Evolutionary conservation across 306 rosid genomes (phyloP), one percentile per base, ranked within the genome.

Genomic region (Prunus fruticosa): DNA sequence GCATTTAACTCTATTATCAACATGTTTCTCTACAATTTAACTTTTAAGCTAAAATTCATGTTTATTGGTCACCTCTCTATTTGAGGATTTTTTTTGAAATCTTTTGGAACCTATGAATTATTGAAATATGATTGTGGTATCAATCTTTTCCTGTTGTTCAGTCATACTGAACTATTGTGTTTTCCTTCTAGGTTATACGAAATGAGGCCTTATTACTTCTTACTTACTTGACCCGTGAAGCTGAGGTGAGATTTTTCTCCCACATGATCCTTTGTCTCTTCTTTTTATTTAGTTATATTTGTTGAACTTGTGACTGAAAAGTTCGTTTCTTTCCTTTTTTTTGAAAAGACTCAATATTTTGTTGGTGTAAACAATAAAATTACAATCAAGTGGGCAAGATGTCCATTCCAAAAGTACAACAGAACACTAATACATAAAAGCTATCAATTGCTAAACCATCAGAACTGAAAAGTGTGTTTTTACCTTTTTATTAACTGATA

Each of bases 151-250:
- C 51, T 11, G 41, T 22, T 71, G 7, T 3, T 6, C 46, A 14
- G 11, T 45, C 63, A 38, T 67, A 41, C 45, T 49, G 43, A 49
- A 16, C 73, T 13, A 0, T 77, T 64, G 56, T 57, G 23, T 28
- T 47, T 78, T 53, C 78, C 57, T 79, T 79, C 23, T 78, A 93
- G 98, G 98, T 93, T 71, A 93, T 93, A 83, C 88, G 97, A 63
- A 93, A 93, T 46, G 98, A 93, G 89, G 98, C 98, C 61, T 79
- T 93, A 63, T 76, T 93, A 83, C 91, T 93, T 79, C 98, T 93
- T 66, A 91, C 96, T 57, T 91, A 93, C 79, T 79, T 93, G 86
- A 93, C 96, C 16, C 91, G 90, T 75, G 98, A 93, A 87, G 98
- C 98, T 49, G 96, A 91, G 98, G 98, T 93, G 81, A 82, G 74